These are phyloP conservation scores for Curvularia lunata DNA, from an alignment of 2,329 filamentous ascomycete species.

Conservation along the genomic window DNA sequence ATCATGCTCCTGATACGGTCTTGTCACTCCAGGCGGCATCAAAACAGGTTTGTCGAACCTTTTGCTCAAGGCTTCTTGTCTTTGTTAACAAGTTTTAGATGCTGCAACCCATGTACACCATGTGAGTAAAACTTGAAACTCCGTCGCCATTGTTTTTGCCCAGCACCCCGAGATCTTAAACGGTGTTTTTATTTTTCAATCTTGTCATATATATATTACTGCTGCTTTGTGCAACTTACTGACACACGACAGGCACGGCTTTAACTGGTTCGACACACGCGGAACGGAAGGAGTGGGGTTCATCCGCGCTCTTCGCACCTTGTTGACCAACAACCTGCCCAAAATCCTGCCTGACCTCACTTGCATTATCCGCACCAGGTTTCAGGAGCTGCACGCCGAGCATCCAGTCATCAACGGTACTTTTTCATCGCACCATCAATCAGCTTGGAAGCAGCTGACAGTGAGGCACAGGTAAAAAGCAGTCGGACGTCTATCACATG, in stretches of 20 bases:
- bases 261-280: constrained; percentile 40
- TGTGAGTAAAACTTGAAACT: constrained; percentile 4
- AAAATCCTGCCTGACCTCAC: constrained; percentile 24
- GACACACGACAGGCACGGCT: constrained; percentile 34
- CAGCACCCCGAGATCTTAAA: no score
- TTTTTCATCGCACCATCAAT: background rate
- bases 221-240: background rate
- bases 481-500: constrained; percentile 20
- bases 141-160: no score
- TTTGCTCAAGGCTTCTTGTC: background rate
- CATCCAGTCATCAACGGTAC: constrained; percentile 14
- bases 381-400: constrained; percentile 15
- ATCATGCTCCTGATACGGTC: constrained; percentile 22
- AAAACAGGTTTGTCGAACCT: constrained; percentile 17
- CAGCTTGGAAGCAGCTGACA: background rate
- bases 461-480: constrained; percentile 8
- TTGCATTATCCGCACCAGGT: constrained; percentile 17
- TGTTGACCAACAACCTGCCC: constrained; percentile 30
- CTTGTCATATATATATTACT: no score
- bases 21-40: constrained; percentile 26
- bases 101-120: constrained; percentile 23
- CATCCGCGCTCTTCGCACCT: constrained; percentile 25
- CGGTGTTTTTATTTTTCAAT: no score
- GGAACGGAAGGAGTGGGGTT: constrained; percentile 39
- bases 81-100: constrained; percentile 5